Evolutionary conservation across 2,329 filamentous ascomycete genomes (phyloP).

Genomic region (Biscogniauxia marginata): DNA sequence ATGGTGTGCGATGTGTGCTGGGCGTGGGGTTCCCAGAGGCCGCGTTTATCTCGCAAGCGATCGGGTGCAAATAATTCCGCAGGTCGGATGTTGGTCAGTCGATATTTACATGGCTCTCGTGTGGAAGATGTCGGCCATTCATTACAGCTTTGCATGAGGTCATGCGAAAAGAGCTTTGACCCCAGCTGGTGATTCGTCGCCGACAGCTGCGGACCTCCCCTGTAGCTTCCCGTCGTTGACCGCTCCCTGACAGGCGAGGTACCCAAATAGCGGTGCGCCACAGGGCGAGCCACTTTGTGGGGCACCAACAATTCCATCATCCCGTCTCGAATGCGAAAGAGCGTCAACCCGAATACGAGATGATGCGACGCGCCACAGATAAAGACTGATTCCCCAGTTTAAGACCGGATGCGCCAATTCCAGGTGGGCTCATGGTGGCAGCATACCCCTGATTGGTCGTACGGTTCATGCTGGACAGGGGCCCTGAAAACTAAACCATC

Average conservation of each 20-base stretch:
- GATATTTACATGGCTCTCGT: slow-evolving; percentile 18
- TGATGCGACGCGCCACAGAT: background rate
- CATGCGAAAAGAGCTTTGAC: slow-evolving; percentile 19
- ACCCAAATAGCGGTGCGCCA: background rate
- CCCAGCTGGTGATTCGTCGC: too few species aligned
- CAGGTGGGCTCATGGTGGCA: slow-evolving; percentile 32
- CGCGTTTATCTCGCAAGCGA: slow-evolving; percentile 4
- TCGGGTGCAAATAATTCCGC: slow-evolving; percentile 13
- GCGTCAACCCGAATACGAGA: slow-evolving; percentile 20
- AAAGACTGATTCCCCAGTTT: slow-evolving; percentile 12
- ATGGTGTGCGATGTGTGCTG: too few species aligned
- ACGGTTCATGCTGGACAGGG: background rate
- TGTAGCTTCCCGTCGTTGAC: background rate
- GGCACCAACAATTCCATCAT: slow-evolving; percentile 3
- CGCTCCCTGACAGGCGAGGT: background rate
- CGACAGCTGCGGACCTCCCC: background rate
- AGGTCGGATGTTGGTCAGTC: slow-evolving; percentile 27
- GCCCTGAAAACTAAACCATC: slow-evolving; percentile 1
- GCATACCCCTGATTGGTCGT: slow-evolving; percentile 30
- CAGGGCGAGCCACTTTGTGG: background rate
- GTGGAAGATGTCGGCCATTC: background rate
- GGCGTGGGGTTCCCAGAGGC: background rate
- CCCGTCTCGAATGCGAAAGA: background rate
- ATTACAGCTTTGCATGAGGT: slow-evolving; percentile 22
- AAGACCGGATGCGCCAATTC: slow-evolving; percentile 24